Evolutionary conservation across 2,329 filamentous ascomycete species (phyloP), one percentile per base, ranked within the genome.

Genomic region (Neurospora sp.): DNA sequence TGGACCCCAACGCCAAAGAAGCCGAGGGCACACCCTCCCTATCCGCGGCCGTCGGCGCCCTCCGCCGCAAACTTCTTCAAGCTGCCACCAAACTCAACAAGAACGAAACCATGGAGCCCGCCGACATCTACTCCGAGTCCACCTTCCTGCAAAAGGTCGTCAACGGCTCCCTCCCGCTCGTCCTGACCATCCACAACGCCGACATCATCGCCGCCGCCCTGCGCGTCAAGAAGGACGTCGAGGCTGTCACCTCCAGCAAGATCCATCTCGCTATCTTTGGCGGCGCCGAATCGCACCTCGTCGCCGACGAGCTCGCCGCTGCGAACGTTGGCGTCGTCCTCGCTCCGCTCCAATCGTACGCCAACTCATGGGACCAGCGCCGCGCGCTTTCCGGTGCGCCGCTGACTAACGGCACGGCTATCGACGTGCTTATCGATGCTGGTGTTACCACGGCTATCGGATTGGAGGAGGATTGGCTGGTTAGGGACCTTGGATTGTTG

Each of bases 371-470:
- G 89, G 88, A 90, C 72, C 81, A 89, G 77, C 85, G 87, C 0
- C 85, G 88, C 1, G 84, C 87, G 0, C 80, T 91, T 11, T 85
- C 87, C 0, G 89, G 89, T 1, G 88, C 89, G 5, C 89, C 89
- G 1, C 81, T 91, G 0, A 89, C 88, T 0, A 89, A 90, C 74
- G 88, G 88, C 36, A 91, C 89, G 0, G 83, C 84, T 0, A 80
- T 89, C 4, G 87, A 91, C 71, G 77, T 75, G 12, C 82, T 91
- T 1, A 73, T 89, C 0, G 83, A 83, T 8, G 88, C 88, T 0
- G 88, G 88, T 1, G 88, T 91, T 0, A 76, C 79, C 3, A 82
- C 85, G 0, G 89, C 84, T 0, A 83, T 91, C 33, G 86, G 88
- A 0, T 81, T 89, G 4, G 81, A 84, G 57, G 87, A 90, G 75